Evolutionary conservation across 495 filamentous ascomycete genomes (phyloP).

Genomic region (Xylaria bambusicola): DNA sequence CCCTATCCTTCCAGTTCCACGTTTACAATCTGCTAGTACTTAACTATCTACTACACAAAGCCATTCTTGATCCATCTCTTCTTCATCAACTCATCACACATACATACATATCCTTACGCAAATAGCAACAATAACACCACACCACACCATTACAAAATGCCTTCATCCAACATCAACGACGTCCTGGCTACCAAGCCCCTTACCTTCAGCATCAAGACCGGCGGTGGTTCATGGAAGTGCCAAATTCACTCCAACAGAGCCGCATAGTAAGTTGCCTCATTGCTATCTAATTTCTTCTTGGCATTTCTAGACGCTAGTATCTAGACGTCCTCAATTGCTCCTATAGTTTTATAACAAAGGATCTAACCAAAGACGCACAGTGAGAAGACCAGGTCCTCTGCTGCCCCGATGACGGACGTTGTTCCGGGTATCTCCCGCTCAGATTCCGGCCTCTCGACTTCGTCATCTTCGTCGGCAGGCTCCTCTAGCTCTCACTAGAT

Average conservation of each 20-base stretch:
- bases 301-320: not conserved
- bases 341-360: too few relatives aligned
- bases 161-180: constrained; percentile 32
- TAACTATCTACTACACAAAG: too few relatives aligned
- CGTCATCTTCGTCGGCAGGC: constrained; percentile 15
- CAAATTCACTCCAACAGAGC: constrained; percentile 43
- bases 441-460: constrained; percentile 33
- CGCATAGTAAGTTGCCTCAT: constrained; percentile 38
- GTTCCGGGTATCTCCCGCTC: constrained; percentile 32
- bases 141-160: constrained; percentile 30
- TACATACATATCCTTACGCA: too few relatives aligned
- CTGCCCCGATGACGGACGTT: not conserved
- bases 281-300: not conserved
- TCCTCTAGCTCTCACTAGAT: constrained; percentile 7
- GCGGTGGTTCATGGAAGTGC: constrained; percentile 41
- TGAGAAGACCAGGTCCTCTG: constrained; percentile 34
- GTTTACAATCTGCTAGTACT: too few relatives aligned
- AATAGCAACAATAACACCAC: not conserved
- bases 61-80: too few relatives aligned
- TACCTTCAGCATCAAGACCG: constrained; percentile 47
- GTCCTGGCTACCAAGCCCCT: constrained; percentile 39
- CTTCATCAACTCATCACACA: not conserved
- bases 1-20: not conserved
- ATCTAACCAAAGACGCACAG: constrained; percentile 24
- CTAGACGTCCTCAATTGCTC: too few relatives aligned